These are phyloP conservation scores for Sarocladiaceae sp. DNA, from an alignment of 2,329 filamentous ascomycete genomes.

Conservation along the genomic window DNA sequence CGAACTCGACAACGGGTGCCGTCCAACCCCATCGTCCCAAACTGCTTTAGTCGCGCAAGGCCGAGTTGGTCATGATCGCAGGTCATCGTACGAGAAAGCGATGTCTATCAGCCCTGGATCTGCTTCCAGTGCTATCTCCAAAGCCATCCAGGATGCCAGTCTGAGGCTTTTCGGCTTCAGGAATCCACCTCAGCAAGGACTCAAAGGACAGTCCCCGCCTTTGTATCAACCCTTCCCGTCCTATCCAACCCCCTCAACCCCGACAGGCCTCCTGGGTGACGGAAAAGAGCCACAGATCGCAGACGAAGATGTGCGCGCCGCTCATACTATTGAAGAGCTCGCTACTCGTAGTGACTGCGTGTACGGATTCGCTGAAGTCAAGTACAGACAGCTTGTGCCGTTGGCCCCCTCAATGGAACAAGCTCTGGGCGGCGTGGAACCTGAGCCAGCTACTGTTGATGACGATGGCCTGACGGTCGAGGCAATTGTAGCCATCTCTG, in stretches of 20 bases:
- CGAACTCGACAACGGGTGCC: constrained; percentile 65
- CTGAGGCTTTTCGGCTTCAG: constrained; percentile 68
- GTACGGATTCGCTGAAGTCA: constrained; percentile 96
- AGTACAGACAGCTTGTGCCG: constrained; percentile 95
- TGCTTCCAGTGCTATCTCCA: constrained; percentile 86
- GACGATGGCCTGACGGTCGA: constrained; percentile 81
- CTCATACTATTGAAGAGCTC: constrained; percentile 83
- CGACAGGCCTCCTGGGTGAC: constrained; percentile 62
- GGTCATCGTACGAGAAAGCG: constrained; percentile 72
- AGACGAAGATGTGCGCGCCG: constrained; percentile 76
- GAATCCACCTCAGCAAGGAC: constrained; percentile 59
- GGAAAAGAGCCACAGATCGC: constrained; percentile 48
- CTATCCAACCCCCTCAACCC: constrained; percentile 66
- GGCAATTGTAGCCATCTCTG: constrained; percentile 79
- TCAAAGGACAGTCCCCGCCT: constrained; percentile 67
- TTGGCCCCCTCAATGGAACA: constrained; percentile 74
- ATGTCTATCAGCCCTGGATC: constrained; percentile 68
- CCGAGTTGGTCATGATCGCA: constrained; percentile 67
- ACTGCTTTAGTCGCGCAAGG: constrained; percentile 71
- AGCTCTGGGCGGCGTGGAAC: constrained; percentile 58
- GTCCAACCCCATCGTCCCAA: constrained; percentile 53
- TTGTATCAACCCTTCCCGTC: constrained; percentile 79
- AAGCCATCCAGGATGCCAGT: constrained; percentile 92
- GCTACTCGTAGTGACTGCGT: constrained; percentile 94
- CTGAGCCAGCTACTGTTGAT: constrained; percentile 48